A percentile compares a stretch with the other conserved stretches of the same genome.
phyloP scores from a whole-genome alignment of 2,329 filamentous ascomycete species.

The Claviceps humidiphila region DNA sequence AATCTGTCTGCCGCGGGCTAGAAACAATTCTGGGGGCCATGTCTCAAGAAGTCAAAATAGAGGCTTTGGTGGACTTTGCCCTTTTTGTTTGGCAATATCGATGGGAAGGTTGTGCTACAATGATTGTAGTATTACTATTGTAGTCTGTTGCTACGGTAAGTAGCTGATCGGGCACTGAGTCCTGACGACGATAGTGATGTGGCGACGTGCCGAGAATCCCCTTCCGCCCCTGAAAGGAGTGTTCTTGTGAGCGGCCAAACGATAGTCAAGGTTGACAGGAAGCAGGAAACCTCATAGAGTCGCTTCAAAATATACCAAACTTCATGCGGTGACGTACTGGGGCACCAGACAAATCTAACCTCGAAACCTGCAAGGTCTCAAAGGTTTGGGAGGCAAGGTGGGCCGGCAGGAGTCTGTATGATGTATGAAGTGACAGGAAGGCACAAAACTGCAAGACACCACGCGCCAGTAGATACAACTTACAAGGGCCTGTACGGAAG shows the following conservation, averaged over 20 bases:
- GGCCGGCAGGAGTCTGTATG: neutral
- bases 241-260: neutral
- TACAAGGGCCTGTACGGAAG: neutral
- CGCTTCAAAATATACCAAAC: neutral
- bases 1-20: neutral
- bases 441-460: neutral
- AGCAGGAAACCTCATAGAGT: neutral
- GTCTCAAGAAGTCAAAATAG: neutral
- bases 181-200: neutral
- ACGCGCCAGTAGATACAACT: neutral
- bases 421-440: neutral
- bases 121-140: neutral
- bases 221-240: neutral
- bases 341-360: neutral
- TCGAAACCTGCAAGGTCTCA: slow-evolving; percentile 1
- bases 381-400: neutral
- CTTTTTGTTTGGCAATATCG: neutral
- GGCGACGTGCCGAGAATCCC: neutral
- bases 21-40: slow-evolving; percentile 6
- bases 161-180: neutral
- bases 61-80: neutral
- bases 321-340: neutral
- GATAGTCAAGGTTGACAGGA: neutral
- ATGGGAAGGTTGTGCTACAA: neutral
- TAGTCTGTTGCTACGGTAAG: neutral